Evolutionary conservation across 2,329 filamentous ascomycete genomes (phyloP).

Genomic region (Aspergillus sergii): DNA sequence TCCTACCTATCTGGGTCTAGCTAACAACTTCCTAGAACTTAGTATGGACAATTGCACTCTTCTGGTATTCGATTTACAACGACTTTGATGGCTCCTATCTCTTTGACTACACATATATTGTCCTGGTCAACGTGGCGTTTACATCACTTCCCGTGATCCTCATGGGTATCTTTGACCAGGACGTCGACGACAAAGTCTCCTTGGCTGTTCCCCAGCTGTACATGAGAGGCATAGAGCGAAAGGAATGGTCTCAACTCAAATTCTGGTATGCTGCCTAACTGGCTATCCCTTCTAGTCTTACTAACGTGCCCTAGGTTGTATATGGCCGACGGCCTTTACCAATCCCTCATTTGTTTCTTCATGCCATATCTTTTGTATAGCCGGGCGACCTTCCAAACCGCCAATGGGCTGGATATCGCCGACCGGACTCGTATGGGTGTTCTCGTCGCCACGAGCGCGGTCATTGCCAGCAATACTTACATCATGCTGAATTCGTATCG

Average conservation of each 20-base stretch:
- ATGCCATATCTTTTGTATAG: constrained; percentile 82
- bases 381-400: constrained; percentile 67
- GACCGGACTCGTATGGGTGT: constrained; percentile 84
- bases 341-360: constrained; percentile 91
- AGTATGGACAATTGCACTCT: constrained; percentile 93
- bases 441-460: constrained; percentile 80
- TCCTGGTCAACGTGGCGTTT: constrained; percentile 95
- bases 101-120: constrained; percentile 96
- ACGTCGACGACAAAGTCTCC: constrained; percentile 91
- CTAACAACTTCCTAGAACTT: constrained; percentile 66
- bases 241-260: constrained; percentile 94
- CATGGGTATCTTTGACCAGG: constrained; percentile 95
- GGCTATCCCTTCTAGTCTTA: neutral
- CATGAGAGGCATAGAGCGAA: constrained; percentile 88
- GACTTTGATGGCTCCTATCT: constrained; percentile 96
- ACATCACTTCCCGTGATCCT: constrained; percentile 93
- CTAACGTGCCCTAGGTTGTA: constrained; percentile 67
- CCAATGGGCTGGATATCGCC: constrained; percentile 72
- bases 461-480: constrained; percentile 90
- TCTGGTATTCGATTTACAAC: constrained; percentile 96
- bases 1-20: neutral
- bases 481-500: constrained; percentile 95
- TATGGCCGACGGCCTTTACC: constrained; percentile 93
- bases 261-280: constrained; percentile 73
- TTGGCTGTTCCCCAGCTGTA: constrained; percentile 94